Conservation (phyloP, 805 yeast genomes). For the Torulaspora franciscae region DNA sequence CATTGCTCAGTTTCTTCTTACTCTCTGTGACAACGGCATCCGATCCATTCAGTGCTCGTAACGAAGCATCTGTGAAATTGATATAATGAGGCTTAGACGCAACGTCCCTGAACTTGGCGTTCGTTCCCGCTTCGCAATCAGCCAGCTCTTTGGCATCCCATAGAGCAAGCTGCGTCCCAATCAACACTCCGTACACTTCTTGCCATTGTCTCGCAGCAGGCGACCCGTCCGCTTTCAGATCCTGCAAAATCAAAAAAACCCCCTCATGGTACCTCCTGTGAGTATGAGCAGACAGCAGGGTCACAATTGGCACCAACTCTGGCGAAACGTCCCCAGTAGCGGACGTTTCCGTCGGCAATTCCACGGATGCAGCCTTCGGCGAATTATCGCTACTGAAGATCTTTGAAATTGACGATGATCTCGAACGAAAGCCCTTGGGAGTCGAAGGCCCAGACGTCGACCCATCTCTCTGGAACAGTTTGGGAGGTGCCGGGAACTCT, state of each 20-base stretch:
- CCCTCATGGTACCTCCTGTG: slow-evolving; percentile 76
- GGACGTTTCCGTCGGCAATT: slow-evolving; percentile 19
- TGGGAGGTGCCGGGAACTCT: slow-evolving; percentile 28
- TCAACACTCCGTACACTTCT: slow-evolving; percentile 86
- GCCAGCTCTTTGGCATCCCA: slow-evolving; percentile 79
- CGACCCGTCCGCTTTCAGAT: slow-evolving; percentile 76
- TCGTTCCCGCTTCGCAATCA: slow-evolving; percentile 40
- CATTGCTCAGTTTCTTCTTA: slow-evolving; percentile 55
- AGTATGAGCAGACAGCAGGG: slow-evolving; percentile 65
- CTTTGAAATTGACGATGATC: slow-evolving; percentile 25
- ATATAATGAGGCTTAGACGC: slow-evolving; percentile 77
- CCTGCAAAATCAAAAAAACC: slow-evolving; percentile 66
- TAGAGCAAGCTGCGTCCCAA: slow-evolving; percentile 86
- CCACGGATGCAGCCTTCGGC: slow-evolving; percentile 15
- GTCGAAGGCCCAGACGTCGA: slow-evolving; percentile 13
- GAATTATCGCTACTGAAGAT: slow-evolving; percentile 18
- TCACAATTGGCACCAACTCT: slow-evolving; percentile 60
- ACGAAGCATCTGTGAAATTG: slow-evolving; percentile 85
- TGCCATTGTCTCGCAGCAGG: slow-evolving; percentile 83
- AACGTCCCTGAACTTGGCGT: slow-evolving; percentile 47
- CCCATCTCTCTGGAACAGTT: slow-evolving; percentile 18
- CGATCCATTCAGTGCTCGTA: slow-evolving; percentile 62
- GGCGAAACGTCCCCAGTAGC: slow-evolving; percentile 32
- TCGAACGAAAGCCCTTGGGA: slow-evolving; percentile 15
- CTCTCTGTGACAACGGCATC: slow-evolving; percentile 55